A percentile compares a stretch with the other conserved stretches of the same genome.
Evolutionary conservation across 108 stramenopile genomes (phyloP).

Genomic region (Asterionellopsis glacialis): DNA sequence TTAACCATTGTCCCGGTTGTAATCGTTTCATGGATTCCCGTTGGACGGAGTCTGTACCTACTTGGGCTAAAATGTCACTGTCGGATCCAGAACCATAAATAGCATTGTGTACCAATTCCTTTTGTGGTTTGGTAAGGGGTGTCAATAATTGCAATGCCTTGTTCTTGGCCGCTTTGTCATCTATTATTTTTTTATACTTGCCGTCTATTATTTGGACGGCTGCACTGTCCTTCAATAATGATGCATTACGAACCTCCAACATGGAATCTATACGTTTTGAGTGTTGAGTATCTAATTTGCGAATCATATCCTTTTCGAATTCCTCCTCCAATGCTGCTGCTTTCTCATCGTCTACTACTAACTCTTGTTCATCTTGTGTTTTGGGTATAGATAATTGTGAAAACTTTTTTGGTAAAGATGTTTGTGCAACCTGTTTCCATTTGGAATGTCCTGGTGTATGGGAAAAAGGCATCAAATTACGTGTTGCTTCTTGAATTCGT

Average conservation of each 20-base stretch:
- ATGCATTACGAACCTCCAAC: no score
- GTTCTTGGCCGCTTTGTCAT: slow-evolving; percentile 51
- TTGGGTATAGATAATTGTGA: no score
- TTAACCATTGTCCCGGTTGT: slow-evolving; percentile 85
- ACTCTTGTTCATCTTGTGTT: no score
- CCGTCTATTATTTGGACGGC: slow-evolving; percentile 24
- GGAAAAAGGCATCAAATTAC: no score
- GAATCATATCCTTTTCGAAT: not conserved
- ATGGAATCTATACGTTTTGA: no score
- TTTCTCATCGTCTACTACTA: no score
- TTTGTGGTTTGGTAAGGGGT: slow-evolving; percentile 58
- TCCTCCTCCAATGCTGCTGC: no score
- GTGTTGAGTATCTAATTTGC: no score
- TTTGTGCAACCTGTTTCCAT: no score
- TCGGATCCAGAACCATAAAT: slow-evolving; percentile 43
- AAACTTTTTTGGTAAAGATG: no score
- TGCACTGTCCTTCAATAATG: not conserved
- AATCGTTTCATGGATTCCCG: slow-evolving; percentile 60
- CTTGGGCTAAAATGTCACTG: slow-evolving; percentile 46
- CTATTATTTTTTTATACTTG: slow-evolving; percentile 19
- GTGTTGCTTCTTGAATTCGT: no score
- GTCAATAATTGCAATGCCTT: slow-evolving; percentile 53
- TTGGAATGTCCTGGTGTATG: no score
- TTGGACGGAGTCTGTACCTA: slow-evolving; percentile 67
- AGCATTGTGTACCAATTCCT: slow-evolving; percentile 40